Percentiles rank a stretch among this genome's conserved stretches.
phyloP scores from a whole-genome alignment of 805 yeast genomes.

The Metschnikowia hibisci region DNA sequence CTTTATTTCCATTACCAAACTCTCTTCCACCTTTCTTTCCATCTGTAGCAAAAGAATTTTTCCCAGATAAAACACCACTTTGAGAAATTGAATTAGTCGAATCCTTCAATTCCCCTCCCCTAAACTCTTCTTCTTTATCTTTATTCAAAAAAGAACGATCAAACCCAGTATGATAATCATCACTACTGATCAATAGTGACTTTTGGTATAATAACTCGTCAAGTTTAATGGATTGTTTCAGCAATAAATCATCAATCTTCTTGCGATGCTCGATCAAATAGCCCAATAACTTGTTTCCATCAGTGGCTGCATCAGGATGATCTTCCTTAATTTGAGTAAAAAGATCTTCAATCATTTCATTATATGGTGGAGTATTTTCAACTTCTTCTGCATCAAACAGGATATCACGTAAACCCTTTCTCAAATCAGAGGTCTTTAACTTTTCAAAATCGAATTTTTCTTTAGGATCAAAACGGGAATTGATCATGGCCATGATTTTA shows the following conservation, averaged over 20 bases:
- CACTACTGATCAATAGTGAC: conserved; percentile 73
- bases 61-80: too few relatives aligned
- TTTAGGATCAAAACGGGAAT: conserved; percentile 49
- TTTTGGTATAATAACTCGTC: conserved; percentile 68
- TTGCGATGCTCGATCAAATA: conserved; percentile 56
- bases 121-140: conserved; percentile 30
- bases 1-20: too few relatives aligned
- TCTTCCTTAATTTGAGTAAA: conserved; percentile 72
- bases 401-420: conserved; percentile 41
- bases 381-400: conserved; percentile 33
- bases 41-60: too few relatives aligned
- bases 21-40: too few relatives aligned
- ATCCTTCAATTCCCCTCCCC: too few relatives aligned
- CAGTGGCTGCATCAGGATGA: conserved; percentile 43
- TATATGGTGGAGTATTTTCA: conserved; percentile 59
- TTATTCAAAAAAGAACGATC: conserved; percentile 79
- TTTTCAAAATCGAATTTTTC: conserved; percentile 52
- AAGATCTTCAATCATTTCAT: conserved; percentile 90
- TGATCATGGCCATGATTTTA: conserved; percentile 39
- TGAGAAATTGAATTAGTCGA: too few relatives aligned
- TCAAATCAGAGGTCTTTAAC: conserved; percentile 40
- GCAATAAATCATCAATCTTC: conserved; percentile 64
- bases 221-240: conserved; percentile 62
- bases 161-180: conserved; percentile 89
- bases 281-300: conserved; percentile 32